Base-by-base conservation (phyloP, 2,329 filamentous ascomycete species). In the Coniochaeta hoffmannii region DNA sequence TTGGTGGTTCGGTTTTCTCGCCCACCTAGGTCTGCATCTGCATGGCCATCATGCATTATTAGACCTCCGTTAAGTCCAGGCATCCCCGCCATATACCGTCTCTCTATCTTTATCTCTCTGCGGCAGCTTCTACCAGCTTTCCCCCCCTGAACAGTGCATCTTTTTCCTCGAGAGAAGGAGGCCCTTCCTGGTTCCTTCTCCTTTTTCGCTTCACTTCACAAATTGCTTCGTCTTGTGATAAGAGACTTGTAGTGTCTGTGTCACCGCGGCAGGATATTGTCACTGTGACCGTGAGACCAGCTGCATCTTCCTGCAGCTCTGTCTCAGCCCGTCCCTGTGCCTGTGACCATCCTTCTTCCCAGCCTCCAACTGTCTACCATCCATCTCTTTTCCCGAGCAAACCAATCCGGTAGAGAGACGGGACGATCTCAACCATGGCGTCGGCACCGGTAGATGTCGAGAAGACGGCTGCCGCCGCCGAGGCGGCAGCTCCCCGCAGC, bases 361-460 rank as follows among this genome's bases (percentile, higher is more conserved):
- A 19, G 15, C 41, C 19, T 4, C 19, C n/a, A 9, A 15, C 35
- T 17, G 30, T 12, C 35, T 22, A 4, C 10, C 36, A 19, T 22
- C 36, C 15, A 17, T n/a, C 34, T 19, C 17, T 22, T 41, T 22
- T 28, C 24, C 41, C 24, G 41, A 9, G 26, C 41, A 46, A 46
- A n/a, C 10, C 12, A 19, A 28, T 2, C 12, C 11, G 4, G 41
- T 19, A 11, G 11, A 26, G 41, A n/a, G 26, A 28, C 22, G 19
- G 41, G 11, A 15, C 24, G 22, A 28, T 22, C 4, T 17, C 19
- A 46, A 28, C 41, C 41, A 46, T 46, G 41, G 41, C 41, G 15
- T 46, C 41, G 41, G 41, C 26, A 46, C 41, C 31, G 49, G 49
- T 28, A 51, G 49, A 51, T 12, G 14, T 51, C 30, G 49, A 51